Percentiles rank a stretch among this genome's conserved stretches.
These are phyloP conservation scores for Trichoderma koningiopsis DNA, from an alignment of 2,329 filamentous ascomycete species.

Conservation along the genomic window DNA sequence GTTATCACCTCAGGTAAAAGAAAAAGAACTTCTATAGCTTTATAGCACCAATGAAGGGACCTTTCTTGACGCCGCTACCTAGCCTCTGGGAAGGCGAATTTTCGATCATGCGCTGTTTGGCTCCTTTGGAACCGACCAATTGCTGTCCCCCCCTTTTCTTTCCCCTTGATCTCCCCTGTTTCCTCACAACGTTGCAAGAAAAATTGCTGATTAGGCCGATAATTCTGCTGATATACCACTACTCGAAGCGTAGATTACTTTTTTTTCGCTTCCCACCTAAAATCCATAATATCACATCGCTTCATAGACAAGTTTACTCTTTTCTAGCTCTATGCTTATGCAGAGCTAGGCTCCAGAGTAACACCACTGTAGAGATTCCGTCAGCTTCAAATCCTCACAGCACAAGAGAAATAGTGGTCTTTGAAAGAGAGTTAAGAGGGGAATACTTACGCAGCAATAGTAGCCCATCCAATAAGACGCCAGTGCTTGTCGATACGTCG, in stretches of 20 bases:
- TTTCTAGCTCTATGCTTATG: conserved; percentile 36
- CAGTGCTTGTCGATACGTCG: conserved; percentile 99
- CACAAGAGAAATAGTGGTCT: background rate
- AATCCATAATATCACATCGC: conserved; percentile 7
- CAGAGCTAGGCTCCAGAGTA: conserved; percentile 54
- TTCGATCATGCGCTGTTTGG: background rate
- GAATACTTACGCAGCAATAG: conserved; percentile 66
- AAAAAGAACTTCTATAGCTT: background rate
- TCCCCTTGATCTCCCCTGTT: too few species aligned
- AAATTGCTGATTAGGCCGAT: background rate
- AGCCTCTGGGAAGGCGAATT: background rate
- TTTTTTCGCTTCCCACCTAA: background rate
- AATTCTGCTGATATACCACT: background rate
- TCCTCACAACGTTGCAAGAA: background rate
- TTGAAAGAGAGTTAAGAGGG: background rate
- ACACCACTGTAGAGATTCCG: conserved; percentile 49
- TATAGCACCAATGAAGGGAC: background rate
- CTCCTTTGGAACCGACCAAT: background rate
- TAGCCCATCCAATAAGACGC: conserved; percentile 91
- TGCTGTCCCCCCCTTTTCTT: background rate
- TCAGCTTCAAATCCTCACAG: conserved; percentile 22
- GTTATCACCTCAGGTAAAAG: conserved; percentile 39
- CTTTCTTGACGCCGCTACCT: conserved; percentile 13
- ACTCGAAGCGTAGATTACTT: background rate
- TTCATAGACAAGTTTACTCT: conserved; percentile 4